Evolutionary conservation across 208 protist genomes (phyloP), one percentile per base, ranked within the genome.

Genomic region (Endotrypanum monterogeii): DNA sequence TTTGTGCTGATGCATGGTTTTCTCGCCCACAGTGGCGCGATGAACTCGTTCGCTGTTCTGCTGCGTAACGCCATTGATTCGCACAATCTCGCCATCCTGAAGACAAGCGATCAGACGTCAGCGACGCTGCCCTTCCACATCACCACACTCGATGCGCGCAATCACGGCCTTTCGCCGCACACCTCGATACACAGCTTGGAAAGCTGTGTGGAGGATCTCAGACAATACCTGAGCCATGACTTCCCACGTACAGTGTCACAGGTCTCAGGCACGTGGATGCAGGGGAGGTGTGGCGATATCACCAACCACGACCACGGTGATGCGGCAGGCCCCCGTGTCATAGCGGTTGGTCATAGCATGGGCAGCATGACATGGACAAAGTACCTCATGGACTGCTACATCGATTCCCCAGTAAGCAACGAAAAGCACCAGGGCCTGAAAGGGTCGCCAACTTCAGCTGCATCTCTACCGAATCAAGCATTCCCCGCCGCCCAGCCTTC

Each of bases 261-360:
- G 28, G 56, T 57, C 2, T 35, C 48, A 25, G 70, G 4, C 23
- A 37, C 41, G 16, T 67, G 61, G 61, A 50, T 41, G 61, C 2
- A 0, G 8, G 35, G n/a, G 44, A 25, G 30, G 7, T 30, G 37
- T 9, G 44, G n/a, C n/a, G n/a, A n/a, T n/a, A n/a, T n/a, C n/a
- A n/a, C n/a, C n/a, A n/a, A 48, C 39, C n/a, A 30, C 50, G n/a
- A 28, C 41, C 18, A 25, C 30, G 48, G 11, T 28, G 39, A 35
- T 48, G 37, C 23, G 39, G 30, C 32, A 20, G 7, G 50, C n/a
- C 65, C 65, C 8, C 71, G 71, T 18, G 73, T 89, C 25, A 50
- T 93, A 8, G 89, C 82, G 7, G 73, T 93, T 51, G 89, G 89
- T 1, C 89, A 90, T 56, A 89, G 86, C 69, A 93, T 93, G 89